Evolutionary conservation across 2,329 filamentous ascomycete genomes (phyloP), one percentile per base, ranked within the genome.

Genomic region (Ilyonectria robusta): DNA sequence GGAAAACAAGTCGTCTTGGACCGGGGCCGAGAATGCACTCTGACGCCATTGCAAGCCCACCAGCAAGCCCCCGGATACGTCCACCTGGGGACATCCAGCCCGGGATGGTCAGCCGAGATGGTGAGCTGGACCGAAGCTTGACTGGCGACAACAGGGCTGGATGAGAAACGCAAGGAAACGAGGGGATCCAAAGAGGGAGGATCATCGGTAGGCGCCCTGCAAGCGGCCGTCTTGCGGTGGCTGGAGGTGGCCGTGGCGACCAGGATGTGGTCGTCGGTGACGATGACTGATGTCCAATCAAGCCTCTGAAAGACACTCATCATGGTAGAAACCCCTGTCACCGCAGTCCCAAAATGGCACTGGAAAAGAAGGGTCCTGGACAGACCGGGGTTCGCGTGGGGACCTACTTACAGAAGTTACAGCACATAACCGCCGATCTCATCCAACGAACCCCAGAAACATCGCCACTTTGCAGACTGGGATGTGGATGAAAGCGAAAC

Each of bases 1-100:
- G 66, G 70, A 69, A 69, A 54, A 53, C 68, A 65, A 66, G 57
- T 29, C 70, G 75, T 71, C 58, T 65, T 69, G 66, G 33, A 48
- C 61, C 37, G 53, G 57, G 37, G 62, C 55, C 51, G 33, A 46
- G 65, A 44, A 63, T 59, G 65, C 40, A 54, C 35, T 53, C 65
- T 77, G 76, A 77, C 76, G 75, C 72, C 76, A 77, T 77, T 57
- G 51, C 66, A 58, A 70, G 61, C 57, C 63, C 37, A 40, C 66
- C 60, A 42, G 51, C 44, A 48, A 57, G 56, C 64, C 35, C 61
- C 58, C 64, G 47, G 53, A 56, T 47, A 55, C 42, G 63, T 23
- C 53, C 61, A 47, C 53, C 21, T 29, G 19, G 42, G 35, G 15
- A 19, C 50, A 23, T 17, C 21, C 29, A 61, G 19, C 17, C 51